These are phyloP conservation scores for Volutella citrinella DNA, from an alignment of 2,329 filamentous ascomycete species.

Conservation along the genomic window DNA sequence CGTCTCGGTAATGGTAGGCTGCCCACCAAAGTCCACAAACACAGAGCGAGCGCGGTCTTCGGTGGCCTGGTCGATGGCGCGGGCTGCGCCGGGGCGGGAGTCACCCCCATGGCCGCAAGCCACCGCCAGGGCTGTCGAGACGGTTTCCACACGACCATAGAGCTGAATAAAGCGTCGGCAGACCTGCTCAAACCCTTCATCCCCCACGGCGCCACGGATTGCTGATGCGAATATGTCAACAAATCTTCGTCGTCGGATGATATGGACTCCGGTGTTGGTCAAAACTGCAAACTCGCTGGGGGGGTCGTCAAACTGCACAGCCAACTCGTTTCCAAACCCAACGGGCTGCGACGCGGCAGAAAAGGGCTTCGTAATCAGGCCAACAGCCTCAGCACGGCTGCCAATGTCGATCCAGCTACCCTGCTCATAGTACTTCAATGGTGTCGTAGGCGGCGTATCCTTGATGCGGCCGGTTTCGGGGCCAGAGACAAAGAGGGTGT, in stretches of 20 bases:
- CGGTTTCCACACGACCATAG: constrained; percentile 86
- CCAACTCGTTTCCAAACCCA: constrained; percentile 92
- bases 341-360: constrained; percentile 63
- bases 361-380: constrained; percentile 71
- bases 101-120: constrained; percentile 92
- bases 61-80: constrained; percentile 80
- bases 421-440: constrained; percentile 69
- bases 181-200: constrained; percentile 78
- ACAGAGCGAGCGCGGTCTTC: constrained; percentile 80
- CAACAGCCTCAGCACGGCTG: constrained; percentile 73
- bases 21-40: constrained; percentile 91
- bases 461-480: constrained; percentile 87
- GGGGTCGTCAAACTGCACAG: constrained; percentile 87
- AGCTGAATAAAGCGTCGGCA: constrained; percentile 78
- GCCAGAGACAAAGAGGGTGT: constrained; percentile 77
- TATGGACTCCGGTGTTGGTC: constrained; percentile 86
- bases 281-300: constrained; percentile 84
- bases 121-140: constrained; percentile 87
- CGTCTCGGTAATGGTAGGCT: constrained; percentile 76
- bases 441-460: constrained; percentile 49
- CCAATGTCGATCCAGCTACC: constrained; percentile 76
- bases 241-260: constrained; percentile 77
- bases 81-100: constrained; percentile 63
- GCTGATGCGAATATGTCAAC: constrained; percentile 90
- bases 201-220: constrained; percentile 68